phyloP scores from a whole-genome alignment of 441 rosid species.

The Populus hybrid region DNA sequence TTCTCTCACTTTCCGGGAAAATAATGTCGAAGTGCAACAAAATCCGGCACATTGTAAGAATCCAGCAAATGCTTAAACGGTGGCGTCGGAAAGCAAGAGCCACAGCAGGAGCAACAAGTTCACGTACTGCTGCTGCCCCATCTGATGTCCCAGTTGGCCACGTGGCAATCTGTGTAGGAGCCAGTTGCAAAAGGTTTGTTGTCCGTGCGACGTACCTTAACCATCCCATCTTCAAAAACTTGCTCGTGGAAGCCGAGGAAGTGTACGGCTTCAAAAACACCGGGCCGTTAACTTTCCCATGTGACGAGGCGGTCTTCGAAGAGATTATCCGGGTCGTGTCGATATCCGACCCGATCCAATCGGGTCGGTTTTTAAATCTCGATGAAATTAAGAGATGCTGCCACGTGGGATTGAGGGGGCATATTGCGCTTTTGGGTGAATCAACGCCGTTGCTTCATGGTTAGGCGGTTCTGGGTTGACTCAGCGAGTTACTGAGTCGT shows the following conservation, averaged over 20 bases:
- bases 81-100: conserved; percentile 62
- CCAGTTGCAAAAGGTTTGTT: conserved; percentile 54
- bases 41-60: conserved; percentile 64
- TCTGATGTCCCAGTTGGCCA: conserved; percentile 75
- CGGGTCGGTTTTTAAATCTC: conserved; percentile 20
- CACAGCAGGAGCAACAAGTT: conserved; percentile 16
- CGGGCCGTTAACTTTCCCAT: conserved; percentile 81
- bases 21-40: conserved; percentile 37
- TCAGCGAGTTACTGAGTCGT: conserved; percentile 19
- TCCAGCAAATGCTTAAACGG: conserved; percentile 70
- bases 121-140: conserved; percentile 20
- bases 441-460: conserved; percentile 65
- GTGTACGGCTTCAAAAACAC: conserved; percentile 74
- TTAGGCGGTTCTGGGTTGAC: conserved; percentile 12
- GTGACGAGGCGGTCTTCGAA: conserved; percentile 79
- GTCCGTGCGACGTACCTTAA: conserved; percentile 82
- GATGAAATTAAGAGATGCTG: conserved; percentile 53
- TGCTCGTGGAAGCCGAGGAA: conserved; percentile 72
- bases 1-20: conserved; percentile 22
- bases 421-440: conserved; percentile 31
- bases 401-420: conserved; percentile 35
- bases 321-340: conserved; percentile 57
- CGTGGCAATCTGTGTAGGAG: conserved; percentile 63
- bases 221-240: conserved; percentile 65
- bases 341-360: conserved; percentile 27